Evolutionary conservation across 2,329 filamentous ascomycete species (phyloP), one percentile per base, ranked within the genome.

Genomic region (Talaromyces sp.): DNA sequence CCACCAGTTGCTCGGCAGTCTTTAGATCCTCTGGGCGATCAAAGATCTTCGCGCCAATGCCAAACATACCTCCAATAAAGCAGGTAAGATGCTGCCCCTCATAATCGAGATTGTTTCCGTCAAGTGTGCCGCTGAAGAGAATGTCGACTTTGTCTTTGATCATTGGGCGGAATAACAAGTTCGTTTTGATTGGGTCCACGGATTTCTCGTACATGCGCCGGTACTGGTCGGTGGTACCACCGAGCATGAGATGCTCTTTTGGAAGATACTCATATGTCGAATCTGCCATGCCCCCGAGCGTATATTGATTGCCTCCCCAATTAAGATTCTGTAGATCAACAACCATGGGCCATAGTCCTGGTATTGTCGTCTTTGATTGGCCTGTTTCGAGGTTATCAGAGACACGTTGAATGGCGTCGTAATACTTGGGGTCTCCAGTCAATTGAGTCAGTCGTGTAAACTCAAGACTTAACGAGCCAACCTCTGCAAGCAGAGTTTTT

Each of bases 371-470:
- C 3, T 82, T 76, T 70, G 87, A 85, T 78, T 97, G 92, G 78
- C 89, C 88, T 49, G 89, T 85, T 66, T 92, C 86, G 22, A 97
- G 83, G 2, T 87, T 88, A 72, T 96, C 81, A 27, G 91, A 94
- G 71, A 97, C 91, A 66, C 93, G 87, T 64, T 92, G 91, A 58
- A 96, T 84, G 22, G 93, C 93, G 76, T 97, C 93, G 73, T 94
- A 97, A 79, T 95, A 97, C 74, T 89, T 93, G 64, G 89, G 80
- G 67, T 95, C 84, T 39, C 87, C 86, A 0, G 93, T 97, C 66
- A 97, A 81, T 76, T 97, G 93, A 4, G 93, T 90, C 39, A 97
- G 83, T 11, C 93, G 86, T 0, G 92, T 97, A 76, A 97, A 97
- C 75, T 97, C 93, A 81, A 97, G 84, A n/a, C 89, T 89, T 68